phyloP scores from a whole-genome alignment of 768 basidiomycete species.

The Favolaschia claudopus region DNA sequence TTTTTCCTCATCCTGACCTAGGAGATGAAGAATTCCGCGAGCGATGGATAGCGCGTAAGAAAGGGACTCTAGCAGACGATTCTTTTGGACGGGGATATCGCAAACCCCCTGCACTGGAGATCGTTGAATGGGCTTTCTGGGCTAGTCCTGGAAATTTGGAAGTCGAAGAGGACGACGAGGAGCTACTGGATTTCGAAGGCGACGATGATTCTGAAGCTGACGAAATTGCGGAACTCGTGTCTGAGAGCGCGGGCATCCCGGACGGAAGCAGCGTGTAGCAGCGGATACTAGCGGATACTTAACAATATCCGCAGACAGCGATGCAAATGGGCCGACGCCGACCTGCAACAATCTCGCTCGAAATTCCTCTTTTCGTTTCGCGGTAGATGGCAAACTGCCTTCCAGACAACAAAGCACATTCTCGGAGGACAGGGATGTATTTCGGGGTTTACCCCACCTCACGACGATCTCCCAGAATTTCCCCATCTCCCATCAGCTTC shows the following conservation, averaged over 20 bases:
- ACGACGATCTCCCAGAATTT: not conserved
- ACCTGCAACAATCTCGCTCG: too few species aligned
- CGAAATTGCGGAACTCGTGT: not conserved
- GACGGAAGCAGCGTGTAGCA: too few species aligned
- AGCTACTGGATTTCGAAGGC: not conserved
- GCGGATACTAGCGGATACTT: too few species aligned
- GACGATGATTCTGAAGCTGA: not conserved
- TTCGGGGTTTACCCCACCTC: too few species aligned
- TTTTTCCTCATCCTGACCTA: not conserved
- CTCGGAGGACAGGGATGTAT: not conserved
- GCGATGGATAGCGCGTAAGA: conserved; percentile 40
- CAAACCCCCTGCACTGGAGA: conserved; percentile 36
- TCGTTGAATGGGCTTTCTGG: conserved; percentile 42
- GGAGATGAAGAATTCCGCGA: conserved; percentile 38
- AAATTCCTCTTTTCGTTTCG: too few species aligned
- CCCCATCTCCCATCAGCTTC: not conserved
- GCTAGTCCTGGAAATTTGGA: not conserved
- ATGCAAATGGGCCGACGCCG: too few species aligned
- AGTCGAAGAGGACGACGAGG: conserved; percentile 3
- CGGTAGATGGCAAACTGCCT: too few species aligned
- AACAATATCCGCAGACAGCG: too few species aligned
- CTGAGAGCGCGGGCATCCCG: not conserved
- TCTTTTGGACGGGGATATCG: conserved; percentile 24
- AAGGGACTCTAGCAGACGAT: conserved; percentile 24
- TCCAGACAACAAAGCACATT: too few species aligned